Base-by-base conservation (phyloP, 2,329 filamentous ascomycete genomes). In the Aspergillus hortae region DNA sequence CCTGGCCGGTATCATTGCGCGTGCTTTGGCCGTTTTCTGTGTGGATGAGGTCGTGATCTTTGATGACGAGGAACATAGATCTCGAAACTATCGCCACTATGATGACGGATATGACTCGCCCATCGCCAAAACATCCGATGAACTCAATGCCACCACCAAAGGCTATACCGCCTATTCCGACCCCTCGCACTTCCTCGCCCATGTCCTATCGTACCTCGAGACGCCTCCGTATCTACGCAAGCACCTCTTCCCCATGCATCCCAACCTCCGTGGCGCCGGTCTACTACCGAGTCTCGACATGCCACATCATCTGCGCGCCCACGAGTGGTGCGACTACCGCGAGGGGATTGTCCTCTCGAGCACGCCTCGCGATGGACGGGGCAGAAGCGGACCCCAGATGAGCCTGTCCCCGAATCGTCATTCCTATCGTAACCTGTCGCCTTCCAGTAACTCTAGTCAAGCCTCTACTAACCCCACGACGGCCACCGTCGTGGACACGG, bases 41-140 rank as follows among this genome's bases (percentile, higher is more conserved):
- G 81, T 95, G 59, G 90, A 95, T 67, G 90, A 95, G 72, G 80
- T 95, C 27, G 79, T 95, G 46, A 76, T 95, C 49, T 95, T 88
- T 69, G 85, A 92, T 65, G 90, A 95, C 71, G 80, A 67, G 58
- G 52, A 54, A 58, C 51, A 59, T 61, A 53, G 84, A 38, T 38
- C 35, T 7, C 15, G 14, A 11, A n/a, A n/a, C 60, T 75, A 77
- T 46, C 70, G 77, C 44, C 70, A 76, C 62, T 80, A 84, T n/a
- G 55, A 66, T 1, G 69, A 75, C 44, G 65, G 73, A 48, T 72
- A 77, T 45, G 51, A 53, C 21, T 51, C 44, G 14, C 51, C 54
- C n/a, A 49, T 72, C 74, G 46, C 48, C 27, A 49, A 48, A 46
- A 48, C 45, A 4, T 51, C 41, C 40, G 38, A 51, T 12, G 46